These are phyloP conservation scores for Rhodotorula toruloides DNA, from an alignment of 768 basidiomycete genomes.

Conservation along the genomic window DNA sequence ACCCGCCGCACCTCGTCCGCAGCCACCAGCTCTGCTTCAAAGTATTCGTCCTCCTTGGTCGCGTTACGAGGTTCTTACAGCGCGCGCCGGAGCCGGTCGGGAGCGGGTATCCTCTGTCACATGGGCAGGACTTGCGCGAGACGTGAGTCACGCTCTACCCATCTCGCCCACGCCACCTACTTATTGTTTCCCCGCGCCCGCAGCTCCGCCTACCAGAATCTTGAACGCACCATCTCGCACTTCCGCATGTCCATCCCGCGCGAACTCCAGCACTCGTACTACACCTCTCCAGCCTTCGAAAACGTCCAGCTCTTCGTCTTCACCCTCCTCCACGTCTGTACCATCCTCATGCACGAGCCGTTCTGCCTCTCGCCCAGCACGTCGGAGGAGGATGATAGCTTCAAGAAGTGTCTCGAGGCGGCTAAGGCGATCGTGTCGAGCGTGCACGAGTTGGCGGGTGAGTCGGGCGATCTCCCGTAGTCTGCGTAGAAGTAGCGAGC, in stretches of 20 bases:
- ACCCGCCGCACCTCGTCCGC: conserved; percentile 27
- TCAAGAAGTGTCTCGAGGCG: conserved; percentile 4
- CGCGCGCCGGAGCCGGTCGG: conserved; percentile 16
- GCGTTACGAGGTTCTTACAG: conserved; percentile 21
- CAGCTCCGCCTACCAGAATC: conserved; percentile 38
- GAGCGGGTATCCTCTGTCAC: neutral
- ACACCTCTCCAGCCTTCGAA: conserved; percentile 1
- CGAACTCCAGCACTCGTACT: conserved; percentile 20
- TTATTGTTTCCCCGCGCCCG: neutral
- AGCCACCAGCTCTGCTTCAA: conserved; percentile 25
- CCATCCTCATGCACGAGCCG: conserved; percentile 39
- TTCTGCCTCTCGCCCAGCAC: neutral
- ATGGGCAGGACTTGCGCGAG: conserved; percentile 1
- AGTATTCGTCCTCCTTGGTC: conserved; percentile 26
- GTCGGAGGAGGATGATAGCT: neutral
- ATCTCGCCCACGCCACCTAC: neutral
- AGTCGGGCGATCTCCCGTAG: neutral
- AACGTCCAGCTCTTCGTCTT: conserved; percentile 12
- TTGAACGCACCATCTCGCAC: conserved; percentile 32
- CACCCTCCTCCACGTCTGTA: conserved; percentile 21
- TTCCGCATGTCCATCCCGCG: conserved; percentile 39
- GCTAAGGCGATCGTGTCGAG: conserved; percentile 6
- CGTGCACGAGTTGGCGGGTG: conserved; percentile 11
- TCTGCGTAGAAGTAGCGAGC: no score
- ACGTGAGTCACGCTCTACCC: neutral